Evolutionary conservation across 495 filamentous ascomycete species (phyloP), one percentile per base, ranked within the genome.

Genomic region (Talaromyces nanjingensis): DNA sequence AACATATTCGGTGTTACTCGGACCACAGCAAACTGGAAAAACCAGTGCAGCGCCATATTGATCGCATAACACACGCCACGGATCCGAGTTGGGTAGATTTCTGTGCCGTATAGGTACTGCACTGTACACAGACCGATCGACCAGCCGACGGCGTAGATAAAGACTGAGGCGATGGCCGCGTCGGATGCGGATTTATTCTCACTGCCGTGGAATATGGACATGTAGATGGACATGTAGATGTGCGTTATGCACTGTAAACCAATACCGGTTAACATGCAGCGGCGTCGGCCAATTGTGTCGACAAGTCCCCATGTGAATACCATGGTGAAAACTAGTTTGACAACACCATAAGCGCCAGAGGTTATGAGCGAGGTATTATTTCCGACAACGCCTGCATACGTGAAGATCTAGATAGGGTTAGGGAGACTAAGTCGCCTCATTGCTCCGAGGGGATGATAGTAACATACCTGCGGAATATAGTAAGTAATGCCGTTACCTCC

Each of bases 401-500:
- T 52, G 67, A 80, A 80, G 65, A 80, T 77, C 29, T 31, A 31
- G 29, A 31, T 31, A 7, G 1, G 29, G 6, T n/a, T n/a, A n/a
- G n/a, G 29, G 29, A 31, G 29, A 31, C 29, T 31, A 27, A 27
- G 2, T 27, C 27, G 29, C 29, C 29, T 31, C 29, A 31, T 31
- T 31, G 29, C 6, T 31, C 29, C 29, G 29, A 31, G 29, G 29
- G 29, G 6, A 31, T 31, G 29, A 31, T 31, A 31, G 29, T 31
- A 31, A 24, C 29, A 31, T 31, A 31, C 29, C 11, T 53, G 72
- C 0, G 77, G 71, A 14, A 81, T 71, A 47, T 80, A 81, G 67
- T 77, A 81, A 3, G 78, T 80, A 64, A 80, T 80, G 12, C 78
- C 78, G 63, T 80, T 81, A 4, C 78, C 77, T 14, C 78, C 78